Percentiles rank a stretch among this genome's conserved stretches.
phyloP scores from a whole-genome alignment of 768 basidiomycete genomes.

The Russula foetens region DNA sequence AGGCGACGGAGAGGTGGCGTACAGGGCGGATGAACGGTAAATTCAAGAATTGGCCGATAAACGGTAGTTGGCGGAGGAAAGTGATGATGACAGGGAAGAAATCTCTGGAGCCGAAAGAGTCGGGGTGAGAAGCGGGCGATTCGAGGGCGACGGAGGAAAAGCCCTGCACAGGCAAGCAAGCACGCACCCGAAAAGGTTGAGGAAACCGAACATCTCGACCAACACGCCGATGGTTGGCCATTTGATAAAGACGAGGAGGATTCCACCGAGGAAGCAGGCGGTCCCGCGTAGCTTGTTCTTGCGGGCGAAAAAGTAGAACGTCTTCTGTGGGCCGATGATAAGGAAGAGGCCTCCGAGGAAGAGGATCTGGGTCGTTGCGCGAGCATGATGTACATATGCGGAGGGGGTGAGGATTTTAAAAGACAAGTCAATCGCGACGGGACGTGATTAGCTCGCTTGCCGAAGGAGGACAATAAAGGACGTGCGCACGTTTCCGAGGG shows the following conservation, averaged over 20 bases:
- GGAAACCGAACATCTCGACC: slow-evolving; percentile 93
- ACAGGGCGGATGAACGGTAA: slow-evolving; percentile 68
- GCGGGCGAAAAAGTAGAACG: slow-evolving; percentile 96
- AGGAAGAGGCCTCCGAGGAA: slow-evolving; percentile 92
- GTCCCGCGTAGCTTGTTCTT: slow-evolving; percentile 92
- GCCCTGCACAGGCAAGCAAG: too few species aligned
- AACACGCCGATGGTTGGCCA: slow-evolving; percentile 92
- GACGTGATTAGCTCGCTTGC: not conserved
- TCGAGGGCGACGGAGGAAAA: too few species aligned
- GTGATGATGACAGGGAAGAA: slow-evolving; percentile 98
- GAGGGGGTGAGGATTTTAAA: too few species aligned
- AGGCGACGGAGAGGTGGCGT: slow-evolving; percentile 22
- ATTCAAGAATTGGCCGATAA: slow-evolving; percentile 79
- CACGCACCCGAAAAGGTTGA: slow-evolving; percentile 26
- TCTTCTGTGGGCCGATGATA: slow-evolving; percentile 96
- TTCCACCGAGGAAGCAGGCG: slow-evolving; percentile 79
- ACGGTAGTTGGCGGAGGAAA: slow-evolving; percentile 57
- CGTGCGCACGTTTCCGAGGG: slow-evolving; percentile 87
- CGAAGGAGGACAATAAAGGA: not conserved
- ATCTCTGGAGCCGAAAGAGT: slow-evolving; percentile 47
- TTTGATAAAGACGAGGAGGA: slow-evolving; percentile 89
- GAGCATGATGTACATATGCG: too few species aligned
- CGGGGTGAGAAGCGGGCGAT: not conserved
- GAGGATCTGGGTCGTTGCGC: slow-evolving; percentile 85
- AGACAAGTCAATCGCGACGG: not conserved